Base-by-base conservation (phyloP, 257 asterid genomes). In the Coffea canephora region DNA sequence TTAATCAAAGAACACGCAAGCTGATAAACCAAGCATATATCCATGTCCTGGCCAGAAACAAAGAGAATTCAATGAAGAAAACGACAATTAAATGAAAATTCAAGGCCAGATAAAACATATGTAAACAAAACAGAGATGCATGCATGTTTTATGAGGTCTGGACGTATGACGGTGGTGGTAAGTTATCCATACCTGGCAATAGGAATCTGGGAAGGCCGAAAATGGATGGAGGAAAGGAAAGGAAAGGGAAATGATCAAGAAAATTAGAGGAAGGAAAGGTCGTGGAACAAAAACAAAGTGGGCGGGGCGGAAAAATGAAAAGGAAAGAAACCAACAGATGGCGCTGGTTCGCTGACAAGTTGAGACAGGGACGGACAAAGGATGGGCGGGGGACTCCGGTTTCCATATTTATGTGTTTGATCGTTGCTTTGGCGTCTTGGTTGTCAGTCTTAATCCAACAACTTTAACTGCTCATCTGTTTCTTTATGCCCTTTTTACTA, bases 331-430 rank as follows among this genome's bases (percentile, higher is more conserved):
- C 3, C 19, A 68, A 69, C 14, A 67, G 48, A 67, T 15, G 73
- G 25, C 23, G 55, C 13, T 9, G 34, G 50, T 3, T 57, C 6
- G 36, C 16, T 39, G 11, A 23, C 36, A 39, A 3, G 6, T 61
- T 43, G 23, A 67, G 72, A 71, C 69, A 69, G 61, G 59, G 72
- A 79, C 34, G 77, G 71, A 67, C 6, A 21, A 8, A n/a, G 8
- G 25, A 46, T 79, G 76, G 10, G 43, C 43, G 43, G 43, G 43
- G 43, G 43, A 39, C 3, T 39, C 43, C 43, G 4, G 43, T 39
- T 39, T 39, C 66, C 45, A 52, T 73, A 43, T 50, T 72, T 9
- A 13, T 3, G 31, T 31, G 31, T 31, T 31, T 31, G 21, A 6
- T 15, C n/a, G 21, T 3, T 55, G 25, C 45, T 31, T 14, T 52